Conservation (phyloP, 371 early-diverging fungal species). For the Choanephora cucurbitarum region DNA sequence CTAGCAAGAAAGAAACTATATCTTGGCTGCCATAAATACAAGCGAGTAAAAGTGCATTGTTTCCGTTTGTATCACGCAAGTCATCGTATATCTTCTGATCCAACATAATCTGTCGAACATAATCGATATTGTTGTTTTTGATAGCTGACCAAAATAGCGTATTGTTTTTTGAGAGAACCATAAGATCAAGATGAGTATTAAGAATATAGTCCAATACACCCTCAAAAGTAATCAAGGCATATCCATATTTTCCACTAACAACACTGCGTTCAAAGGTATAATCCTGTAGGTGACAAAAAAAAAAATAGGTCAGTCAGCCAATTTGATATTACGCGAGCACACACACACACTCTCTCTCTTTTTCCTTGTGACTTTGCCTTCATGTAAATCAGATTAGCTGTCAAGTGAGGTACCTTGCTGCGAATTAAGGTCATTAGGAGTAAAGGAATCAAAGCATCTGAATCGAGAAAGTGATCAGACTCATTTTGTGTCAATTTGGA, state of each 20-base stretch:
- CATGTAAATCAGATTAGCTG: slow-evolving; percentile 59
- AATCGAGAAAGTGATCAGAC: slow-evolving; percentile 22
- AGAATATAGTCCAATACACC: slow-evolving; percentile 54
- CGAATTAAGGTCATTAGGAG: slow-evolving; percentile 52
- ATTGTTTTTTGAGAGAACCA: slow-evolving; percentile 37
- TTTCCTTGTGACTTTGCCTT: slow-evolving; percentile 23
- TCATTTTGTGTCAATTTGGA: slow-evolving; percentile 24
- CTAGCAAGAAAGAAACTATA: slow-evolving; percentile 32
- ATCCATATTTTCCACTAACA: slow-evolving; percentile 50
- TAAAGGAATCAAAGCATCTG: slow-evolving; percentile 55
- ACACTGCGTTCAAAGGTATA: slow-evolving; percentile 51
- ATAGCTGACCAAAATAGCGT: slow-evolving; percentile 38
- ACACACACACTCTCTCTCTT: too few relatives aligned
- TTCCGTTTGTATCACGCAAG: slow-evolving; percentile 43
- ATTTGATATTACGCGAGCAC: too few relatives aligned
- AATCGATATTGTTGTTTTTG: slow-evolving; percentile 11
- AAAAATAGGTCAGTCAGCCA: neutral
- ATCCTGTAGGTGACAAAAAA: slow-evolving; percentile 27
- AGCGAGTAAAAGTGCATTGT: slow-evolving; percentile 48
- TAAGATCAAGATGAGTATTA: slow-evolving; percentile 34
- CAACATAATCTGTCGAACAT: slow-evolving; percentile 1
- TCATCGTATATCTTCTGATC: slow-evolving; percentile 14
- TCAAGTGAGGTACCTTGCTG: slow-evolving; percentile 53
- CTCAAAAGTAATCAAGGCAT: slow-evolving; percentile 58
- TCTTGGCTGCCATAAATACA: slow-evolving; percentile 37